A percentile compares a stretch with the other conserved stretches of the same genome.
These are phyloP conservation scores for Medicago ruthenica DNA, from an alignment of 306 rosid species.

Conservation along the genomic window DNA sequence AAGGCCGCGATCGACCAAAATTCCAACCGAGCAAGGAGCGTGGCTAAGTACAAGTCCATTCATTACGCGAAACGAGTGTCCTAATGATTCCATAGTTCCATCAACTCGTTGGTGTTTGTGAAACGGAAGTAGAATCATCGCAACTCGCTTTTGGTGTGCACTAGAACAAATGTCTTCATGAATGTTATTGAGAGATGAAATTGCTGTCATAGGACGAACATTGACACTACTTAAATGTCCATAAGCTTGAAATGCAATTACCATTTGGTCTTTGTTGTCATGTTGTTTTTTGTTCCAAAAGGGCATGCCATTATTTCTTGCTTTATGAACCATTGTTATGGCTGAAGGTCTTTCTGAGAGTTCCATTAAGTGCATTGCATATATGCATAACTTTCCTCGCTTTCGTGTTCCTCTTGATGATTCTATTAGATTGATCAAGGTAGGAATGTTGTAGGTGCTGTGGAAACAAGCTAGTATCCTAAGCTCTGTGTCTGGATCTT, in stretches of 20 bases:
- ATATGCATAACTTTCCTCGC: slow-evolving; percentile 61
- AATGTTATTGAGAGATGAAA: slow-evolving; percentile 61
- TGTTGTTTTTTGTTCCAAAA: slow-evolving; percentile 64
- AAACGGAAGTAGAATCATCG: slow-evolving; percentile 65
- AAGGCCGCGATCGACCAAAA: slow-evolving; percentile 70
- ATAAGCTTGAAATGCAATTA: slow-evolving; percentile 71
- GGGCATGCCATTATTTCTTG: slow-evolving; percentile 70
- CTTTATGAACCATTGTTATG: slow-evolving; percentile 75
- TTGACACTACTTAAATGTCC: slow-evolving; percentile 61
- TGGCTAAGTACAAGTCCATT: slow-evolving; percentile 60
- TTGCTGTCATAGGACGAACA: slow-evolving; percentile 76
- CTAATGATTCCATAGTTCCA: slow-evolving; percentile 66
- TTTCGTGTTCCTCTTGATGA: slow-evolving; percentile 61
- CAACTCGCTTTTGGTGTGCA: slow-evolving; percentile 65
- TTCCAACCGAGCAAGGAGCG: slow-evolving; percentile 74
- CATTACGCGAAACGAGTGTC: slow-evolving; percentile 44
- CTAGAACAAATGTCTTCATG: slow-evolving; percentile 76
- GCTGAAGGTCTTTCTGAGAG: slow-evolving; percentile 82
- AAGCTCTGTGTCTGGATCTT: slow-evolving; percentile 57
- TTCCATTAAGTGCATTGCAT: slow-evolving; percentile 83
- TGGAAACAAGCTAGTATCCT: slow-evolving; percentile 69
- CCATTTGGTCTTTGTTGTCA: slow-evolving; percentile 54
- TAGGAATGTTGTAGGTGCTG: slow-evolving; percentile 61
- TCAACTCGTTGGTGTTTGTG: slow-evolving; percentile 65
- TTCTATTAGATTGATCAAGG: slow-evolving; percentile 64